Base-by-base conservation (phyloP, 768 basidiomycete species). In the Suillus sp. region DNA sequence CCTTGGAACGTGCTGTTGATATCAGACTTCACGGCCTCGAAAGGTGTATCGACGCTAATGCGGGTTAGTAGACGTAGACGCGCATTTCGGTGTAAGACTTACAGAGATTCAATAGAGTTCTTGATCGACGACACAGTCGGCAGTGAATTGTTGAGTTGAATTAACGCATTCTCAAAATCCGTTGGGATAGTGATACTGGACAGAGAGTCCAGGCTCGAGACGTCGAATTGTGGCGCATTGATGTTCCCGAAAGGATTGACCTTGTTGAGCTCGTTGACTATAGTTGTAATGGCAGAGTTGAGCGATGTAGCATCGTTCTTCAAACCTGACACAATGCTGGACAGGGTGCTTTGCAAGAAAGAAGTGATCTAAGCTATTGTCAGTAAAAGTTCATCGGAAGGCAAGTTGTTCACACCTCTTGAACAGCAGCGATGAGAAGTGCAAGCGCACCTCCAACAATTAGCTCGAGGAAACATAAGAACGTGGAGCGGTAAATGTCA, bases 381-480 rank as follows among this genome's bases (percentile, higher is more conserved):
- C 30, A 71, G 59, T 54, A 61, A 64, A n/a, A 25, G 27, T 35
- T 42, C 45, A 16, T 9, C n/a, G 40, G 6, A 38, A 59, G 54
- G 51, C 11, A 18, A 40, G 14, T 27, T 22, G 2, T 14, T 75
- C 86, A 65, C 67, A 95, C 96, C 79, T 91, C 91, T 66, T 93
- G 80, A 0, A 95, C 92, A 7, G 93, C 94, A 55, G 79, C 82
- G 57, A 97, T 93, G 53, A 97, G 78, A 61, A 98, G 78, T 30
- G 86, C 83, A 59, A 99, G 80, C 7, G 84, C 89, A 20, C 95
- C 95, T 34, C 88, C 83, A 11, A 99, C 86, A 27, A 92, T 87
- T 50, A 99, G 83, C 75, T 99, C 95, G 66, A 97, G 78, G 68
- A 97, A 95, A 75, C 96, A 99, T 59, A 99, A 83, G 70, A 96